Conservation (phyloP, 495 filamentous ascomycete genomes). For the Podospora pseudopauciseta region DNA sequence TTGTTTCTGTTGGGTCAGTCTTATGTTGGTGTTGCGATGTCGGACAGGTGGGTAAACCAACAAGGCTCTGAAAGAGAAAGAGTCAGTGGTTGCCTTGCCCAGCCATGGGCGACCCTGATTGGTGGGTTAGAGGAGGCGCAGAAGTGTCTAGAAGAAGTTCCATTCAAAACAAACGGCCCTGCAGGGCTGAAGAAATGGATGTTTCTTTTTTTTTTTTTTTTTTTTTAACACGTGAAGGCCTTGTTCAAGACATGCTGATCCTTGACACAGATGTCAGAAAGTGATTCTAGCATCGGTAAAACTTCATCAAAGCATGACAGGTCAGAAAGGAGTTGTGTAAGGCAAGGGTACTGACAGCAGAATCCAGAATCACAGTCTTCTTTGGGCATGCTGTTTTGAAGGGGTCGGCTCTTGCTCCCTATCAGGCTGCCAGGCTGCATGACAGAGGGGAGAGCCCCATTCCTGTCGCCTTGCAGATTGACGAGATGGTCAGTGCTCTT, state of each 20-base stretch:
- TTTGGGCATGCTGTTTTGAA: neutral
- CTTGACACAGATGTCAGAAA: neutral
- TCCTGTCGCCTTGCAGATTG: neutral
- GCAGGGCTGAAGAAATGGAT: neutral
- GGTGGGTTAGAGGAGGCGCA: neutral
- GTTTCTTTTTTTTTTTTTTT: neutral
- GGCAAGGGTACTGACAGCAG: neutral
- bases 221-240: neutral
- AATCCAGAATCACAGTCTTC: neutral
- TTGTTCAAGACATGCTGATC: neutral
- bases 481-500: neutral
- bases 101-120: neutral
- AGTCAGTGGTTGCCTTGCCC: neutral
- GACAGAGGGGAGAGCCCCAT: neutral
- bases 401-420: neutral
- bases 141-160: constrained; percentile 1
- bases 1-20: too few species aligned
- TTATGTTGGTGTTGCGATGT: neutral
- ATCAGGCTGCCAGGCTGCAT: neutral
- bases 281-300: neutral
- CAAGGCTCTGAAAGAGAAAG: neutral
- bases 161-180: neutral
- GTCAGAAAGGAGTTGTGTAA: neutral
- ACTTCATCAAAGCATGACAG: neutral
- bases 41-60: neutral